Base-by-base conservation (phyloP, 192 early-diverging fungal species). In the Backusella liffmaniae region DNA sequence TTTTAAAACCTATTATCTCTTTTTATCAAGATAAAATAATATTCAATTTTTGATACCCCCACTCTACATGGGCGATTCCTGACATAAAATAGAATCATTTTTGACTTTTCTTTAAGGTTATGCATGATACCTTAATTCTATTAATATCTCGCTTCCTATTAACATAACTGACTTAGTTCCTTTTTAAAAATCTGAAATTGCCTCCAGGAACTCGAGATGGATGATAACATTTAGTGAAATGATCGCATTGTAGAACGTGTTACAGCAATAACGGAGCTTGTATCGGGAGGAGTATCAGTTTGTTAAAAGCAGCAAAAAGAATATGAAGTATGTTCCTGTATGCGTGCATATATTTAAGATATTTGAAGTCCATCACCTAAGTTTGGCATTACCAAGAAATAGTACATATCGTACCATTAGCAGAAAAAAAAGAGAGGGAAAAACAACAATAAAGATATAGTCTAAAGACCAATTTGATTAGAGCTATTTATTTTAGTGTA, bases 1-100 rank as follows among this genome's bases (percentile, higher is more conserved):
- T 35, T 23, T 37, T 69, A 37, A 5, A 37, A 4, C 18, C n/a
- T 21, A 37, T 36, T 69, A 12, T 69, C 16, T 4, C 3, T 35
- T 41, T 39, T 69, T 68, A 29, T 62, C 56, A 62, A 62, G 56
- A 26, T 62, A 62, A 62, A 62, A 29, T 62, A 62, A 62, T 62
- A 62, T 62, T 26, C 56, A 62, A 62, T 62, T 62, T 62, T 62
- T 12, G 56, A 62, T 62, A 62, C 56, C 56, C 56, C n/a, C 56
- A 62, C 21, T 29, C 10, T 62, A 62, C 26, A 10, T 62, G 56
- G 56, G 56, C 10, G 4, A 62, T 29, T 62, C 56, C 56, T 62
- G 10, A 29, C n/a, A 62, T 29, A 26, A 62, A 62, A 62, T 62
- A 23, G 26, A 29, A 62, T 62, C 23, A 62, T 62, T 29, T 62